Base-by-base conservation (phyloP, 441 rosid genomes). In the Jatropha multifida region DNA sequence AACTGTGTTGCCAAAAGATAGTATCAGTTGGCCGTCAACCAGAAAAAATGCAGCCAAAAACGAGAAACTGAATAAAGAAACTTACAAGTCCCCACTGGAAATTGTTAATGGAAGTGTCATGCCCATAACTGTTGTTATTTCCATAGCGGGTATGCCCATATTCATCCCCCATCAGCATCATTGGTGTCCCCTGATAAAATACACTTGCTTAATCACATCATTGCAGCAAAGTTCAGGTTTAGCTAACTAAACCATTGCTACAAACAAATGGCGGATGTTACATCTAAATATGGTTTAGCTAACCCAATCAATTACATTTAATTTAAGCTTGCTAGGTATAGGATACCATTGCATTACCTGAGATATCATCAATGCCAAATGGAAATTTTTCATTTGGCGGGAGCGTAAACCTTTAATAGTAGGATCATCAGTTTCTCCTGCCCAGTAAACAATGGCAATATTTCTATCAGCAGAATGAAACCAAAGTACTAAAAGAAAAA, bases 161-260 rank as follows among this genome's bases (percentile, higher is more conserved):
- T 76, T 93, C 99, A 74, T 93, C 99, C 69, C 99, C 98, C 99
- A 95, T 92, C 48, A 93, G 83, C 97, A 92, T 92, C 99, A 95
- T 92, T 70, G 98, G 98, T 65, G 85, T 84, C 77, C 99, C 98
- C 98, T 93, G 85, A 49, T 84, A 74, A 74, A 44, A 79, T 26
- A 32, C 62, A 80, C 72, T 70, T 23, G 26, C 44, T 74, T 27
- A 14, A 62, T 72, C 67, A 74, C 51, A 69, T 46, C 4, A 58
- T 7, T 66, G 49, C 55, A 40, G 54, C 32, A 48, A 51, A 44
- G 9, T 44, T 44, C 48, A 44, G 48, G 48, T 44, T 44, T 44
- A 32, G n/a, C 67, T 18, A 3, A 27, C 44, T 48, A n/a, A 38
- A 72, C 60, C 49, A 56, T 59, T 44, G 42, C 8, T 27, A 60